Conservation (phyloP, 176 grass and related monocot species). For the Oryza glaberrima region DNA sequence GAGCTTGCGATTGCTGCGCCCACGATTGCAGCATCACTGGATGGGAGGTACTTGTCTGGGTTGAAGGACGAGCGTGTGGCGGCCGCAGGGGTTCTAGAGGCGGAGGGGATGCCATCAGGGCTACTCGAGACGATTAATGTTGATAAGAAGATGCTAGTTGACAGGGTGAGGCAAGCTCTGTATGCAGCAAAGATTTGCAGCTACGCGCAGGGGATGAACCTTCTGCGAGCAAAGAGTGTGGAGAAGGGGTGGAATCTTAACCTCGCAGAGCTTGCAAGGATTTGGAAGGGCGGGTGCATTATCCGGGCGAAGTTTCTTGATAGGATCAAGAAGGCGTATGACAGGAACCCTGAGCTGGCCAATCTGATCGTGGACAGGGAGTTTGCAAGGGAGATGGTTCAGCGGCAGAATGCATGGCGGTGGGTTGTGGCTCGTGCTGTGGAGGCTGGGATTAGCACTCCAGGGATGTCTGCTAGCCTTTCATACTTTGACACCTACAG, state of each 20-base stretch:
- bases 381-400: slow-evolving; percentile 94
- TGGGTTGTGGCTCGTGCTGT: slow-evolving; percentile 86
- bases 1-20: slow-evolving; percentile 75
- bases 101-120: slow-evolving; percentile 66
- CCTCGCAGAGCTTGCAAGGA: slow-evolving; percentile 82
- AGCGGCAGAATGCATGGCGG: slow-evolving; percentile 84
- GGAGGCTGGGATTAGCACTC: slow-evolving; percentile 86
- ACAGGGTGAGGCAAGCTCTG: slow-evolving; percentile 74
- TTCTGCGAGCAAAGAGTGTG: slow-evolving; percentile 73
- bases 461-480: slow-evolving; percentile 88
- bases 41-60: slow-evolving; percentile 74
- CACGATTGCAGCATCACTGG: slow-evolving; percentile 68
- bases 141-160: slow-evolving; percentile 73
- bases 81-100: slow-evolving; percentile 58
- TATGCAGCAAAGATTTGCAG: slow-evolving; percentile 94
- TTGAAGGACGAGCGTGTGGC: slow-evolving; percentile 91
- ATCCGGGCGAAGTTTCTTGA: slow-evolving; percentile 90
- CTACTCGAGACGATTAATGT: slow-evolving; percentile 45
- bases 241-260: slow-evolving; percentile 91
- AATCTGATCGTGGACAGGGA: slow-evolving; percentile 96
- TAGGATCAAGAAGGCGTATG: slow-evolving; percentile 88
- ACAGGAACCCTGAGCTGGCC: slow-evolving; percentile 72
- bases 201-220: slow-evolving; percentile 98
- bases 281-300: slow-evolving; percentile 96
- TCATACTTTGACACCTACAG: slow-evolving; percentile 94